Percentiles rank a stretch among this genome's conserved stretches.
These are phyloP conservation scores for Kazachstania psychrophila DNA, from an alignment of 805 yeast genomes.

Conservation along the genomic window DNA sequence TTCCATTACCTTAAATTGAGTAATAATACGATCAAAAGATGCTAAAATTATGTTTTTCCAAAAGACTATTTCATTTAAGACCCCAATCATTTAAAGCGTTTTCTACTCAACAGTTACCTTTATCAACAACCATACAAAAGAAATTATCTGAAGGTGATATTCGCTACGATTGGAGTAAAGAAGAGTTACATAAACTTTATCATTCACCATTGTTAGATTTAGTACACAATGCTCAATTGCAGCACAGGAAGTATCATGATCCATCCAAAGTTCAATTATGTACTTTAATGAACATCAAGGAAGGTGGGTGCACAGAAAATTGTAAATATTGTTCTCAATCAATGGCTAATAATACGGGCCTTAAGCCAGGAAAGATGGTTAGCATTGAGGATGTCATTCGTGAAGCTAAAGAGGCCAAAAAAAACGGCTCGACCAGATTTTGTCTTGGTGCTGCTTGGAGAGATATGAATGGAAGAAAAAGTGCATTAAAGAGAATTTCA, in stretches of 20 bases:
- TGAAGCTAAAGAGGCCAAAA: slow-evolving; percentile 57
- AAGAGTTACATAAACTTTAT: slow-evolving; percentile 52
- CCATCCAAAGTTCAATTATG: slow-evolving; percentile 67
- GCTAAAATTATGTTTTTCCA: no score
- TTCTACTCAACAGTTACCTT: no score
- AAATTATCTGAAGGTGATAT: no score
- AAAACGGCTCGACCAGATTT: slow-evolving; percentile 66
- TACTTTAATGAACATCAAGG: slow-evolving; percentile 62
- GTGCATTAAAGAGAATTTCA: slow-evolving; percentile 50
- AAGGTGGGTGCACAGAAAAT: slow-evolving; percentile 78
- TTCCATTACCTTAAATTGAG: no score
- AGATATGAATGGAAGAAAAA: slow-evolving; percentile 70
- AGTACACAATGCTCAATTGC: slow-evolving; percentile 49
- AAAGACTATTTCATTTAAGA: no score
- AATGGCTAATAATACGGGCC: slow-evolving; percentile 55
- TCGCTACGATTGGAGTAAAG: slow-evolving; percentile 53
- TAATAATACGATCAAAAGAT: no score
- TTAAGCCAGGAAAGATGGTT: slow-evolving; percentile 59
- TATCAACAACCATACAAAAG: no score
- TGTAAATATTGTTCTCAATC: slow-evolving; percentile 79
- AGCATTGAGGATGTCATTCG: slow-evolving; percentile 51
- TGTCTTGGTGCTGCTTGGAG: slow-evolving; percentile 89
- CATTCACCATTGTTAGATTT: slow-evolving; percentile 58
- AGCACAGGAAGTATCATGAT: slow-evolving; percentile 59
- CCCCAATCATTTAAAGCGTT: no score